Conservation (phyloP, 2,329 filamentous ascomycete genomes). For the Cladosporium sp. region DNA sequence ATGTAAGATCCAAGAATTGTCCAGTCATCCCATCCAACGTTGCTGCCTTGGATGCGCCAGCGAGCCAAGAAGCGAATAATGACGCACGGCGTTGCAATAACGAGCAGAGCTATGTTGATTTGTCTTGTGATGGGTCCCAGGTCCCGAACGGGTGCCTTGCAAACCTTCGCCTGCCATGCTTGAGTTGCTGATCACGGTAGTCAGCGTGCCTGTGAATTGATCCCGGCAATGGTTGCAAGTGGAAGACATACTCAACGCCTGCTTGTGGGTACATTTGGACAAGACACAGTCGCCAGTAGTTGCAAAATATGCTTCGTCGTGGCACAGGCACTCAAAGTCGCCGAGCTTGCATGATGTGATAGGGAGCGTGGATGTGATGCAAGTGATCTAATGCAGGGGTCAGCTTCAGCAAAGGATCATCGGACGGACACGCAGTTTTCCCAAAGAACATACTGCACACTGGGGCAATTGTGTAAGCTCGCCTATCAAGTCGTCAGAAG, state of each 20-base stretch:
- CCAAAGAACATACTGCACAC: neutral
- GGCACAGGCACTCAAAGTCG: neutral
- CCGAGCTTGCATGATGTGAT: neutral
- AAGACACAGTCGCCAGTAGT: neutral
- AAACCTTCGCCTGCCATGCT: constrained; percentile 4
- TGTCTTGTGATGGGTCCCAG: neutral
- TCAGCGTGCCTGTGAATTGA: neutral
- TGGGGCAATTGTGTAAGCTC: neutral
- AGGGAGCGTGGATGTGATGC: neutral
- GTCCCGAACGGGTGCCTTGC: neutral
- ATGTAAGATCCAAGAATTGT: neutral
- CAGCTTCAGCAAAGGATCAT: too few relatives aligned
- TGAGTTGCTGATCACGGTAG: neutral
- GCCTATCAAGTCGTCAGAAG: neutral
- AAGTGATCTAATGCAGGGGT: neutral
- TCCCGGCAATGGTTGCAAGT: too few relatives aligned
- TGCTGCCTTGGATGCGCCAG: neutral
- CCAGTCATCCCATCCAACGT: constrained; percentile 14
- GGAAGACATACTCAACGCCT: neutral
- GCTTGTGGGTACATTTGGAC: neutral
- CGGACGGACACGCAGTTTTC: neutral
- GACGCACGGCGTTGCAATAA: neutral
- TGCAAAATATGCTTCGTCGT: neutral
- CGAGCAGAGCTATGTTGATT: constrained; percentile 2
- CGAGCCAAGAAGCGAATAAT: neutral